Conservation (phyloP, 2,329 filamentous ascomycete species). For the Raffaelea arxii region DNA sequence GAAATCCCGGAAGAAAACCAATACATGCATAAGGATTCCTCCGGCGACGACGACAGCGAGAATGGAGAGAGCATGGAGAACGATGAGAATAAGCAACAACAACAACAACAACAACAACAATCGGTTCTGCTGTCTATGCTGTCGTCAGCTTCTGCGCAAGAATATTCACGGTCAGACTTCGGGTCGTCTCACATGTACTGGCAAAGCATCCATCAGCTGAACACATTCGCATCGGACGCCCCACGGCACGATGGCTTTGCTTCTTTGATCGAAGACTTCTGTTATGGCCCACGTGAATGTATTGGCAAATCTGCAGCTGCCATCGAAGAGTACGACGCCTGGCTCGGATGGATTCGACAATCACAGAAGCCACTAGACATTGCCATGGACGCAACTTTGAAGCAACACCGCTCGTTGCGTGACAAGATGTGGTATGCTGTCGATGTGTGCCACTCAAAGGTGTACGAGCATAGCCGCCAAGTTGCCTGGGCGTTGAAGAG, state of each 20-base stretch:
- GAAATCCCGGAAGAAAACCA: no score
- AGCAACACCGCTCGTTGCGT: conserved; percentile 62
- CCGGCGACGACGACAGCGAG: no score
- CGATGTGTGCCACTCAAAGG: conserved; percentile 80
- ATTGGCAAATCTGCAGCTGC: conserved; percentile 61
- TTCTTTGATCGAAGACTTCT: conserved; percentile 64
- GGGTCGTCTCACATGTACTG: conserved; percentile 78
- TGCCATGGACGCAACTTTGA: conserved; percentile 65
- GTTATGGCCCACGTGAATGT: conserved; percentile 58
- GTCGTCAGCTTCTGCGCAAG: conserved; percentile 65
- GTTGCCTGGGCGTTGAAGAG: conserved; percentile 81
- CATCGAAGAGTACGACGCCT: conserved; percentile 70
- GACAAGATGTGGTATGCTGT: conserved; percentile 99
- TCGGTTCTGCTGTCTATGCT: no score
- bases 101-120: no score
- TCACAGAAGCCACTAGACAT: conserved; percentile 70
- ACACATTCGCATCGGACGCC: conserved; percentile 48
- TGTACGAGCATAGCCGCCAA: conserved; percentile 78
- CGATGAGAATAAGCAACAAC: no score
- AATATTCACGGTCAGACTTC: conserved; percentile 71
- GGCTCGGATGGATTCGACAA: conserved; percentile 76
- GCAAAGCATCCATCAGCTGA: conserved; percentile 68
- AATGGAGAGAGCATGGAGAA: conserved; percentile 48
- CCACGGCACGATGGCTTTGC: conserved; percentile 60
- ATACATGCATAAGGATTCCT: no score